Evolutionary conservation across 225 moss, liverwort and hornwort species (phyloP).

Genomic region (Neckera pumila): DNA sequence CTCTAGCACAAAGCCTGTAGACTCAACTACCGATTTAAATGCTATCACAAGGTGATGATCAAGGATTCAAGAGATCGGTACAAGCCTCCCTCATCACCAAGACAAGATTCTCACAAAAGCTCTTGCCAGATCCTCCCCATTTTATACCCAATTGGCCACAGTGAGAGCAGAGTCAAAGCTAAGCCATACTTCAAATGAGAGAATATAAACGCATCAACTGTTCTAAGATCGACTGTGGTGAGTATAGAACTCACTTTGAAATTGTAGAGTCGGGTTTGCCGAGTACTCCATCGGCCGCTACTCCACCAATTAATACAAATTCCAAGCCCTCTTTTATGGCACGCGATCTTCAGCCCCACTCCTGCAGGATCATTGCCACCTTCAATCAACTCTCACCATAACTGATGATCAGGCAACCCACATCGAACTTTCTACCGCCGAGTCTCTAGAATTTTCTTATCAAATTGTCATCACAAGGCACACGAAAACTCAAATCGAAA

Average conservation of each 20-base stretch:
- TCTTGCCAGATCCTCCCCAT: not conserved
- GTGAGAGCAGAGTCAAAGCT: not conserved
- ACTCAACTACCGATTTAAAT: not conserved
- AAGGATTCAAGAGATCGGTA: not conserved
- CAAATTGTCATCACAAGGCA: not conserved
- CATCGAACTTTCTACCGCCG: not conserved
- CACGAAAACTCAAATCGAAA: not conserved
- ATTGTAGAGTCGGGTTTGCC: not conserved
- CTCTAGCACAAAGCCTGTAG: not conserved
- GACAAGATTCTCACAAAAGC: not conserved
- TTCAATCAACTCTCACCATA: not conserved
- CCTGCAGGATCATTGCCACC: not conserved
- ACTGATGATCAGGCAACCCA: not conserved
- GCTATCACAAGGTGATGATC: not conserved
- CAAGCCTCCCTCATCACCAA: not conserved
- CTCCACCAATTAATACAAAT: not conserved
- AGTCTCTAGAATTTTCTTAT: not conserved
- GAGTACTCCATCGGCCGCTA: not conserved
- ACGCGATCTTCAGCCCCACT: not conserved
- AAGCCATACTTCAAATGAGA: not conserved
- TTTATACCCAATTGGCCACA: not conserved
- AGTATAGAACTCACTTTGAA: not conserved
- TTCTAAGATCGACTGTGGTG: not conserved
- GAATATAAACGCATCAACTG: not conserved
- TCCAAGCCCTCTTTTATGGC: not conserved